Evolutionary conservation across 1,284 basidiomycete genomes (phyloP).

Genomic region (Violaceomyces palustris): DNA sequence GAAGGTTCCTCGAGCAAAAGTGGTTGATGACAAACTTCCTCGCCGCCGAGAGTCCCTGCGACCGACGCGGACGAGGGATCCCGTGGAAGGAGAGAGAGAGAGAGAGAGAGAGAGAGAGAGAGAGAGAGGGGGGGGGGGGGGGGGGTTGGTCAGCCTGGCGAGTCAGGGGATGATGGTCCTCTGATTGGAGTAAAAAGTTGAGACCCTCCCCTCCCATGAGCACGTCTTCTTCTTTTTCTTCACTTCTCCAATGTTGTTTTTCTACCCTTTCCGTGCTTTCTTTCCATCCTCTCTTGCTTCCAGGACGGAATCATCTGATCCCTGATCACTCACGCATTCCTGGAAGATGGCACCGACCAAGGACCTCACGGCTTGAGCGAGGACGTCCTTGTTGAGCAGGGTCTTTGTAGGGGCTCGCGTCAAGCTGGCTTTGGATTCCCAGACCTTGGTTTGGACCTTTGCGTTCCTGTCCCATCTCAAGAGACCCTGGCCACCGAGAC

Average conservation of each 20-base stretch:
- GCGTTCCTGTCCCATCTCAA: constrained; percentile 57
- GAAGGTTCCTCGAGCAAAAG: constrained; percentile 54
- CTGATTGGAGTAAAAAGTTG: too few relatives aligned
- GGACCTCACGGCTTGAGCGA: constrained; percentile 55
- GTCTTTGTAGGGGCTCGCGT: too few relatives aligned
- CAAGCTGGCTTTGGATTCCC: too few relatives aligned
- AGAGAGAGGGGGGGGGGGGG: constrained; percentile 8
- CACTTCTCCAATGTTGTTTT: too few relatives aligned
- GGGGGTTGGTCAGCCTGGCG: background rate
- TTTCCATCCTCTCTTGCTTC: too few relatives aligned
- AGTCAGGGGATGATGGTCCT: background rate
- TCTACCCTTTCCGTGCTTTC: too few relatives aligned
- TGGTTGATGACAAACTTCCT: constrained; percentile 32
- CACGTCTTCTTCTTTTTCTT: too few relatives aligned
- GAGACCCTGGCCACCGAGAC: constrained; percentile 42
- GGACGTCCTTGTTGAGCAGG: constrained; percentile 37
- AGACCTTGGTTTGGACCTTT: constrained; percentile 16
- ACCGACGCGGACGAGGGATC: background rate
- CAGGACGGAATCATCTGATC: too few relatives aligned
- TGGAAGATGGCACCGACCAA: constrained; percentile 59
- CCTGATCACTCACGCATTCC: constrained; percentile 57
- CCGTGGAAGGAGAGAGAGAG: background rate
- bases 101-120: background rate
- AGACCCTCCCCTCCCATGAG: too few relatives aligned
- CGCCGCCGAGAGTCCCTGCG: constrained; percentile 13